Evolutionary conservation across 2,329 filamentous ascomycete genomes (phyloP), one percentile per base, ranked within the genome.

Genomic region (Zymoseptoria tritici): DNA sequence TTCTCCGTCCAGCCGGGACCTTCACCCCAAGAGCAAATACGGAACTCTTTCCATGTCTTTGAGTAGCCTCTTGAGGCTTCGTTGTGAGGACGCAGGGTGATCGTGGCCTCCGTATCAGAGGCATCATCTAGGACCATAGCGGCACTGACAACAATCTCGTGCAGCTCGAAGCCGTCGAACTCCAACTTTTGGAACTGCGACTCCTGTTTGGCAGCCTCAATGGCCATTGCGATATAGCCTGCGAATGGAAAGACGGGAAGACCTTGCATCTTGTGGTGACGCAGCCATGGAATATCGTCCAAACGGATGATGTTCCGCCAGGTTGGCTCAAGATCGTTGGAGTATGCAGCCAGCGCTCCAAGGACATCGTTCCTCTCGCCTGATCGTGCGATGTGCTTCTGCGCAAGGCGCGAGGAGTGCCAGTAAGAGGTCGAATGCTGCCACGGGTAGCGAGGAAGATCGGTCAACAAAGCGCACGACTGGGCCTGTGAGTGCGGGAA

Each of bases 231-330:
- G 20, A 66, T 51, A 42, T 62, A 62, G 13, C 64, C 68, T 49
- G 68, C 60, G 16, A 22, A 67, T 1, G 73, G 73, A 31, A 71
- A 72, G 2, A 75, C 61, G 22, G 66, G 64, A 20, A 66, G 62
- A 9, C 58, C 64, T 20, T 68, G 61, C 7, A 75, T 59, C 9
- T 66, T 54, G 57, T 76, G 73, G 19, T 70, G 68, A n/a, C 57
- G 54, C 8, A 76, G 54, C 73, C 72, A 75, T 2, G 69, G 64
- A 0, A 68, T 50, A 19, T 73, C 68, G 0, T 31, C 36, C 4
- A 52, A 16, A 6, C 46, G 24, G 24, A 61, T 21, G 46, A 55
- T 24, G 24, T 60, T 60, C 13, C 55, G 19, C 55, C 58, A 60
- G 7, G 20, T 29, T 20, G 55, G 49, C n/a, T 57, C 58, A 8